These are phyloP conservation scores for Przewalskia tangutica DNA, from an alignment of 257 asterid genomes.

Conservation along the genomic window DNA sequence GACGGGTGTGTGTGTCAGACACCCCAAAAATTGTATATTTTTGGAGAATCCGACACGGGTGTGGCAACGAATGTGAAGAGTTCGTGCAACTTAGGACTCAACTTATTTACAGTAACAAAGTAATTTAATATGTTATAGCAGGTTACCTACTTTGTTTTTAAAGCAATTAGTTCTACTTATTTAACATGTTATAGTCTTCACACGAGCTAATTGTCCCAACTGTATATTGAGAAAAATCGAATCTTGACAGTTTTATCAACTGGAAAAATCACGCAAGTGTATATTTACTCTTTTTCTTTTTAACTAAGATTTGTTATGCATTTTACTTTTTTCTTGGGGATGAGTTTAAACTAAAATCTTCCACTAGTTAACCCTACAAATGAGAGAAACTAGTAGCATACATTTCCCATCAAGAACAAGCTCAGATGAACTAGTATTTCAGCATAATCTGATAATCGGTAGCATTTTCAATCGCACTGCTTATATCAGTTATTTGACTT, in stretches of 20 bases:
- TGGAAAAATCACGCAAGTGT: background rate
- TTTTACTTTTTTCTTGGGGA: background rate
- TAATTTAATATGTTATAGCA: no score
- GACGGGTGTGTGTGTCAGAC: no score
- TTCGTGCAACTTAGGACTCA: background rate
- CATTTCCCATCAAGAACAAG: background rate
- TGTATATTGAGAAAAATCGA: no score
- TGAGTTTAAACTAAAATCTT: background rate
- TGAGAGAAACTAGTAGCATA: background rate
- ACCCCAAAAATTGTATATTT: no score
- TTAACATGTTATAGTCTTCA: no score
- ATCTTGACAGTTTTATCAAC: background rate
- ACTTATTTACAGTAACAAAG: no score
- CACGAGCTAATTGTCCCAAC: background rate
- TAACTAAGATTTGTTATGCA: background rate
- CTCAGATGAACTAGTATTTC: background rate
- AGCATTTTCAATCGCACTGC: background rate
- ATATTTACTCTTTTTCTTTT: background rate
- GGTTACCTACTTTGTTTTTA: background rate
- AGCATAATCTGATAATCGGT: background rate
- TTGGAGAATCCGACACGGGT: no score
- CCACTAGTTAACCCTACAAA: background rate
- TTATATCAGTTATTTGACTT: background rate
- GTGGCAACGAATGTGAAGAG: no score
- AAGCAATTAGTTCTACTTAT: background rate